These are phyloP conservation scores for Cystobasidium pallidum DNA, from an alignment of 1,284 basidiomycete genomes.

Conservation along the genomic window DNA sequence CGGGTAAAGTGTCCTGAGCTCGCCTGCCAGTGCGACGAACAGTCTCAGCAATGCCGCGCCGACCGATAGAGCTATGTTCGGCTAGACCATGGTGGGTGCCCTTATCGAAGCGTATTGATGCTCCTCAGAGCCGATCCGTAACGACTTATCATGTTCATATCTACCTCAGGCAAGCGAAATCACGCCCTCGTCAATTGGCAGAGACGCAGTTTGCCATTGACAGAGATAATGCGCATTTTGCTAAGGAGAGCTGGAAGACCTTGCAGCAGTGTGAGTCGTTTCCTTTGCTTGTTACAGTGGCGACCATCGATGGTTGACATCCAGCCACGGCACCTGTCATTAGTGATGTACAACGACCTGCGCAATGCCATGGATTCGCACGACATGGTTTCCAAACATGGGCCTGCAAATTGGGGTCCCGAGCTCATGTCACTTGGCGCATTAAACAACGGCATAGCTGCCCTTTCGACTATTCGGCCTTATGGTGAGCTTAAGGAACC, in stretches of 20 bases:
- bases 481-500: conserved; percentile 17
- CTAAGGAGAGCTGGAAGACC: conserved; percentile 40
- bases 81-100: conserved; percentile 33
- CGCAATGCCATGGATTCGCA: conserved; percentile 32
- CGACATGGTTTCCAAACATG: conserved; percentile 35
- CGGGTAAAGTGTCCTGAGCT: not conserved
- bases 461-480: conserved; percentile 21
- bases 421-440: conserved; percentile 31
- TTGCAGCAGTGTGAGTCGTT: conserved; percentile 34
- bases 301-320: not conserved
- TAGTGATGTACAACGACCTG: conserved; percentile 44
- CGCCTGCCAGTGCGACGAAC: not conserved
- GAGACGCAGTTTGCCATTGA: conserved; percentile 28
- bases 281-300: not conserved
- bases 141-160: not conserved
- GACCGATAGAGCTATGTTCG: conserved; percentile 2
- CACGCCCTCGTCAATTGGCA: conserved; percentile 29
- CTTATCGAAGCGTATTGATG: not conserved
- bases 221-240: conserved; percentile 28
- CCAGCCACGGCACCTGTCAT: not conserved
- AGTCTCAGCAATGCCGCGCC: conserved; percentile 9
- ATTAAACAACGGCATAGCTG: conserved; percentile 16
- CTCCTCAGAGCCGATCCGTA: not conserved
- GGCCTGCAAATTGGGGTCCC: conserved; percentile 28
- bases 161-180: conserved; percentile 32